Percentiles rank a stretch among this genome's conserved stretches.
Conservation (phyloP, 495 filamentous ascomycete genomes). For the Endocarpon pusillum region DNA sequence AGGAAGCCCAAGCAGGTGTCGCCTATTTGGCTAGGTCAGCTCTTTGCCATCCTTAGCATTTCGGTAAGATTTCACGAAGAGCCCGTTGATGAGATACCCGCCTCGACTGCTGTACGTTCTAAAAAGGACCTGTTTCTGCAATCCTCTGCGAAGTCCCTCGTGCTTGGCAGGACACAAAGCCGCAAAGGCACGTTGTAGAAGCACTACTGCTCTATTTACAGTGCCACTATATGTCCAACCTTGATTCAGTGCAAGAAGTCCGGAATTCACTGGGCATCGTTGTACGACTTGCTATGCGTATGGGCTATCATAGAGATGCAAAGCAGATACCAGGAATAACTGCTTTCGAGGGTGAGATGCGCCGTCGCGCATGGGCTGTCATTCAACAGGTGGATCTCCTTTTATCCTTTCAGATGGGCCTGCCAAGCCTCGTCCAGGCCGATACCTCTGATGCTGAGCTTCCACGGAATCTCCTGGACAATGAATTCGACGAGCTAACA, state of each 20-base stretch:
- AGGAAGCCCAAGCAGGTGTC: too few species aligned
- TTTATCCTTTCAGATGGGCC: slow-evolving; percentile 15
- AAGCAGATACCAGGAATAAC: slow-evolving; percentile 3
- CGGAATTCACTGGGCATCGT: slow-evolving; percentile 9
- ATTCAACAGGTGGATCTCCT: slow-evolving; percentile 13
- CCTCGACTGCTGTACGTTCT: too few species aligned
- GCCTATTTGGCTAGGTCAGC: too few species aligned
- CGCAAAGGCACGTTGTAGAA: slow-evolving; percentile 9
- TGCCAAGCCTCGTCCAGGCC: slow-evolving; percentile 14
- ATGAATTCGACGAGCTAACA: slow-evolving; percentile 15
- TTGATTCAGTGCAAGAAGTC: slow-evolving; percentile 8
- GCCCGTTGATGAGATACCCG: too few species aligned
- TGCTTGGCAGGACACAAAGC: slow-evolving; percentile 7
- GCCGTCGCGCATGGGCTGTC: slow-evolving; percentile 12
- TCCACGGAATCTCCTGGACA: slow-evolving; percentile 14
- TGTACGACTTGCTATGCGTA: slow-evolving; percentile 9
- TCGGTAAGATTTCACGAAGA: too few species aligned
- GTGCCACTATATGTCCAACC: slow-evolving; percentile 6
- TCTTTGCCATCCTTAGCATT: too few species aligned
- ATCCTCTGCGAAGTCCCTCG: slow-evolving; percentile 6
- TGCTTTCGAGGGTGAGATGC: slow-evolving; percentile 14
- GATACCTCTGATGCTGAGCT: slow-evolving; percentile 14
- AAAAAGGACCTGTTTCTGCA: too few species aligned
- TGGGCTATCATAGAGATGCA: slow-evolving; percentile 16
- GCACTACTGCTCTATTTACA: slow-evolving; percentile 11